Conservation (phyloP, 768 basidiomycete genomes). For the Suillus weaverae region DNA sequence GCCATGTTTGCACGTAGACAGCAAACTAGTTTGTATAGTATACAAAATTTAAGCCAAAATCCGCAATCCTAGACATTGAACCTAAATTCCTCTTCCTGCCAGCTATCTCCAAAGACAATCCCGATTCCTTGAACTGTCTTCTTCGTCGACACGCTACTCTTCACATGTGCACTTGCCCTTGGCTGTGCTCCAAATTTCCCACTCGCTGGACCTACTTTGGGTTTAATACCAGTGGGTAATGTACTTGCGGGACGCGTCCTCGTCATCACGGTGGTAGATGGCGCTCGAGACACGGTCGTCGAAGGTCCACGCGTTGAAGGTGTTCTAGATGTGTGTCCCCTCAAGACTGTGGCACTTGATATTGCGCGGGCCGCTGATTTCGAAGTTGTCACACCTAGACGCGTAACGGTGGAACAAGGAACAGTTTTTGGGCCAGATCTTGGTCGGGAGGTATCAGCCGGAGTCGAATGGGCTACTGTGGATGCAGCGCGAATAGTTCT, state of each 20-base stretch:
- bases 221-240: slow-evolving; percentile 1
- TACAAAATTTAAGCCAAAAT: slow-evolving; percentile 6
- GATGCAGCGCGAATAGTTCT: background rate
- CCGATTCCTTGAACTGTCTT: slow-evolving; percentile 29
- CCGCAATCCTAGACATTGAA: slow-evolving; percentile 22
- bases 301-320: slow-evolving; percentile 15
- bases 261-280: slow-evolving; percentile 11
- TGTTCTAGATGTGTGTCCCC: slow-evolving; percentile 1
- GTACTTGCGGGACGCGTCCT: slow-evolving; percentile 15
- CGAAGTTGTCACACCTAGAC: background rate
- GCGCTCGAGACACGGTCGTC: slow-evolving; percentile 11
- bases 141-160: slow-evolving; percentile 27
- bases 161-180: background rate
- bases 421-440: slow-evolving; percentile 3
- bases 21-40: background rate
- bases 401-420: background rate
- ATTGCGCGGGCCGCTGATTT: background rate
- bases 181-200: background rate
- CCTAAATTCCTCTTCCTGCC: slow-evolving; percentile 29
- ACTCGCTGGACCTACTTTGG: background rate
- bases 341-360: background rate
- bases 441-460: background rate
- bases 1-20: background rate
- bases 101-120: slow-evolving; percentile 30
- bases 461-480: background rate